Evolutionary conservation across 2,329 filamentous ascomycete genomes (phyloP).

Genomic region (Sporothrix variecibatus): DNA sequence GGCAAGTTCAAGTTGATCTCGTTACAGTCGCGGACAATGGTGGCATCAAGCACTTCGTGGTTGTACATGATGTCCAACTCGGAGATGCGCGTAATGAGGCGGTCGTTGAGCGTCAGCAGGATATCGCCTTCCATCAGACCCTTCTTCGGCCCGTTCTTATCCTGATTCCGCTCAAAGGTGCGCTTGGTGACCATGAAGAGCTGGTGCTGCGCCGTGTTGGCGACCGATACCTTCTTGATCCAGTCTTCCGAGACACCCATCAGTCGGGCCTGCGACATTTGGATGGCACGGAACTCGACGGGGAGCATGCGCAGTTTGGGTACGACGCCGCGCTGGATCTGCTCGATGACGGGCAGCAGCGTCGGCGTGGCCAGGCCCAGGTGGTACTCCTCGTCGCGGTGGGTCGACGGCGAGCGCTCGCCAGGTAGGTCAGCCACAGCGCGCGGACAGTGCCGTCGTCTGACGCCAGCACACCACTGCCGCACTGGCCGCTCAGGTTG

Average conservation of each 20-base stretch:
- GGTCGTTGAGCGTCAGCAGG: slow-evolving; percentile 84
- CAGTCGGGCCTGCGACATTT: slow-evolving; percentile 94
- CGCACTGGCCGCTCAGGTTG: slow-evolving; percentile 84
- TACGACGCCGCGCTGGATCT: slow-evolving; percentile 76
- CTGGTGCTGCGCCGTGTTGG: slow-evolving; percentile 90
- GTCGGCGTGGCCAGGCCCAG: slow-evolving; percentile 88
- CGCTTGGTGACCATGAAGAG: slow-evolving; percentile 96
- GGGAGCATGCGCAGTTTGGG: slow-evolving; percentile 88
- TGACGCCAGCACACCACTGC: slow-evolving; percentile 86
- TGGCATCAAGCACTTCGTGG: slow-evolving; percentile 76
- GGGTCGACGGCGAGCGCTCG: slow-evolving; percentile 74
- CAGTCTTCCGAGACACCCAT: slow-evolving; percentile 97
- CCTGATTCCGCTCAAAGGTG: slow-evolving; percentile 58
- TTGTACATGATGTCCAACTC: slow-evolving; percentile 98
- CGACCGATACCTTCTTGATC: slow-evolving; percentile 86
- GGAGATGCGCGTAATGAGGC: slow-evolving; percentile 88
- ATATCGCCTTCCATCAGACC: slow-evolving; percentile 88
- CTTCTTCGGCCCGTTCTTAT: slow-evolving; percentile 35
- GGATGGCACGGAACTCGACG: slow-evolving; percentile 90
- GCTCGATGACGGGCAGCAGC: slow-evolving; percentile 80
- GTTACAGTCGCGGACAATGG: slow-evolving; percentile 82
- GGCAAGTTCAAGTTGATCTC: slow-evolving; percentile 76
- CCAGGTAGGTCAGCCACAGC: slow-evolving; percentile 94
- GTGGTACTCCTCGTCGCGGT: slow-evolving; percentile 95
- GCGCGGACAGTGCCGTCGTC: slow-evolving; percentile 93